phyloP scores from a whole-genome alignment of 1,284 basidiomycete genomes.

The Coniferiporia weirii region DNA sequence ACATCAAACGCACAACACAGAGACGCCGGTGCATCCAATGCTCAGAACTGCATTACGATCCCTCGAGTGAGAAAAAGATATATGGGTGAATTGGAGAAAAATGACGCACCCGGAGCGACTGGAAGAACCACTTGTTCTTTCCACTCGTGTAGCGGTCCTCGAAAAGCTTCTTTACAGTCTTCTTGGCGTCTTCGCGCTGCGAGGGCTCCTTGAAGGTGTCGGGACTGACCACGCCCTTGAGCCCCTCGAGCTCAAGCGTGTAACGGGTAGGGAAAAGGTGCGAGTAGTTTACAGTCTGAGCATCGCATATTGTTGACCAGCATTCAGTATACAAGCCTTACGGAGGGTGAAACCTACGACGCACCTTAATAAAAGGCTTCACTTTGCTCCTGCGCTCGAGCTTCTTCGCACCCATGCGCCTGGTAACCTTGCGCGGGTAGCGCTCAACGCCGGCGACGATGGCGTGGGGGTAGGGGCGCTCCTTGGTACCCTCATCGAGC shows the following conservation, averaged over 20 bases:
- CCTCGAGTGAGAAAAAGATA: not conserved
- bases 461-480: slow-evolving; percentile 91
- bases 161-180: slow-evolving; percentile 90
- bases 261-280: slow-evolving; percentile 98
- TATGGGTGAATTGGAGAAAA: not conserved
- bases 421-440: slow-evolving; percentile 94
- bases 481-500: slow-evolving; percentile 83
- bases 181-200: slow-evolving; percentile 90
- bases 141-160: slow-evolving; percentile 89
- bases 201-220: slow-evolving; percentile 96
- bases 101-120: slow-evolving; percentile 62
- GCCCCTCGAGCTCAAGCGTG: slow-evolving; percentile 86
- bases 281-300: slow-evolving; percentile 87
- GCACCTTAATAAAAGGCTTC: slow-evolving; percentile 98
- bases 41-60: slow-evolving; percentile 16
- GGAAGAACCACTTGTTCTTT: slow-evolving; percentile 97
- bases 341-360: slow-evolving; percentile 23
- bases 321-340: not conserved
- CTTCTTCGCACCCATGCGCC: slow-evolving; percentile 95
- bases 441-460: slow-evolving; percentile 95
- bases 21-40: not conserved
- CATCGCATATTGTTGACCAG: not conserved
- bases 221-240: slow-evolving; percentile 77
- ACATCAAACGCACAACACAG: slow-evolving; percentile 2
- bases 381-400: slow-evolving; percentile 86